Percentiles rank a stretch among this genome's conserved stretches.
phyloP scores from a whole-genome alignment of 2,329 filamentous ascomycete genomes.

The Tolypocladium album region DNA sequence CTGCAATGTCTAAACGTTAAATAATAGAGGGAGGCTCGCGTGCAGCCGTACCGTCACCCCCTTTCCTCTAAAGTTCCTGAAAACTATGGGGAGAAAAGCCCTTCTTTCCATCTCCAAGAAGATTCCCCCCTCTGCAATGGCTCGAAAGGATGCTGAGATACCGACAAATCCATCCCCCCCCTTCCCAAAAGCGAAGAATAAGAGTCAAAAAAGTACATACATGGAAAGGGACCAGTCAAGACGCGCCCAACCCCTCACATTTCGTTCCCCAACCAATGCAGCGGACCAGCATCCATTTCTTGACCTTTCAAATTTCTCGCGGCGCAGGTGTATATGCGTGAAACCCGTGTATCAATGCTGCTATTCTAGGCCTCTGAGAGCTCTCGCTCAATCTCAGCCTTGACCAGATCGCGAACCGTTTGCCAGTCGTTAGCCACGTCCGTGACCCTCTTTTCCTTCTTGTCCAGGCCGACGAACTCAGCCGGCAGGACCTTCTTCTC shows the following conservation, averaged over 20 bases:
- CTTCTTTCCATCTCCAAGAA: background rate
- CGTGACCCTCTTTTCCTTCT: slow-evolving; percentile 63
- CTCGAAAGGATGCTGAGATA: background rate
- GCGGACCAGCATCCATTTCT: background rate
- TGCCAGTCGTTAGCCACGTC: slow-evolving; percentile 62
- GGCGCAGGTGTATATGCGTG: background rate
- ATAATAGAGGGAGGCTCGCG: background rate
- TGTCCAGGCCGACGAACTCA: slow-evolving; percentile 72
- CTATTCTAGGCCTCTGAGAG: slow-evolving; percentile 25
- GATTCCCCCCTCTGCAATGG: background rate
- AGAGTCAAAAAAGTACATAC: background rate
- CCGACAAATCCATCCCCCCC: background rate
- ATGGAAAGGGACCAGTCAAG: background rate
- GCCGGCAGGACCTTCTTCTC: slow-evolving; percentile 61
- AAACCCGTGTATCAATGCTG: background rate
- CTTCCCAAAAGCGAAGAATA: background rate
- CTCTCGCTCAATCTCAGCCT: slow-evolving; percentile 60
- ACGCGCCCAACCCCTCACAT: background rate
- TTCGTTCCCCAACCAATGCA: background rate
- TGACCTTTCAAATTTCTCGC: background rate
- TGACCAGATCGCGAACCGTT: slow-evolving; percentile 64
- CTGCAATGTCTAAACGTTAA: background rate
- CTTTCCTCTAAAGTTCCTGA: background rate
- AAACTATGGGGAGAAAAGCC: background rate
- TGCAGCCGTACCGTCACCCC: background rate